Evolutionary conservation across 192 early-diverging fungal genomes (phyloP), one percentile per base, ranked within the genome.

Genomic region (Chytriomyces confervae): DNA sequence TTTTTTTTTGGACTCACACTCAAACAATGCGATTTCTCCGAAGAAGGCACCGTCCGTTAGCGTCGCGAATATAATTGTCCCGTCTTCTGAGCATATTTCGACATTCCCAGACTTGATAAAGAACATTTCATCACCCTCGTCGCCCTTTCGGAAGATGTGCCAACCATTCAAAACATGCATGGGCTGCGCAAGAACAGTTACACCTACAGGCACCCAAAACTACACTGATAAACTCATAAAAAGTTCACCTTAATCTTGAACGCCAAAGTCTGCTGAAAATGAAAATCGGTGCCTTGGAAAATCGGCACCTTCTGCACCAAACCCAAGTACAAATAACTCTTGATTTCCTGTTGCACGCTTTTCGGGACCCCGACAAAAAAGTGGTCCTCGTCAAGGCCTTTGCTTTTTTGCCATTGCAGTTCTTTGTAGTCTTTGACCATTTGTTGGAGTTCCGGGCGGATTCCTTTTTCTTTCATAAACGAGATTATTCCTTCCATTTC

Each of bases 41-140:
- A 79, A 81, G 1, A 78, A 81, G 24, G 68, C 36, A 0, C 81
- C 81, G 1, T 7, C 29, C 5, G 62, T 44, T 27, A 82, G 66
- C 8, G 70, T 82, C 0, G 49, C 79, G 45, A 82, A 82, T 10
- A 74, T 62, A 16, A 82, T 69, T 5, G 43, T 23, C 23, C 78
- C 81, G 24, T 69, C 62, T 24, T 79, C 81, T 24, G 62, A 64
- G 36, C 69, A 72, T 49, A 82, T 82, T 2, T 80, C 70, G 46
- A 82, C 81, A 50, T 66, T 18, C 24, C 81, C 81, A 9, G 50
- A 68, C 49, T 82, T 80, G 27, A 82, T 76, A 48, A 82, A 82
- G 46, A 66, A 82, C 81, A 82, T 82, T 76, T 82, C 81, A 2
- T 82, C 78, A 0, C 77, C 81, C n/a, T 82, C 81, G 24, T 82